A percentile compares a stretch with the other conserved stretches of the same genome.
Evolutionary conservation across 805 yeast genomes (phyloP).

Genomic region (Candida hungchunana): DNA sequence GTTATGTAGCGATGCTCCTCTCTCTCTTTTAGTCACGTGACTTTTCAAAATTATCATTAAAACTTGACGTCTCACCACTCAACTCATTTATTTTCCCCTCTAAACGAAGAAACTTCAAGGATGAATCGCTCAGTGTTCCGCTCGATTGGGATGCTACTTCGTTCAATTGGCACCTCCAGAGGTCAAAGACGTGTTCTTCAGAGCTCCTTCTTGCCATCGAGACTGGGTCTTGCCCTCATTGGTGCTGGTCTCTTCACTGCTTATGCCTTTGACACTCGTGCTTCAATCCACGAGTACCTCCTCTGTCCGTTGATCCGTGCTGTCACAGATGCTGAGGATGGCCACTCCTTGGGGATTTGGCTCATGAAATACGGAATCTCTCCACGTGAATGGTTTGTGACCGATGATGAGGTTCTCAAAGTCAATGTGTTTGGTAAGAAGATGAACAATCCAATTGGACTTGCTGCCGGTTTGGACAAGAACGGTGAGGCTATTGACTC

Average conservation of each 20-base stretch:
- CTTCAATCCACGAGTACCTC: conserved; percentile 77
- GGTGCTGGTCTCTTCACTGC: conserved; percentile 38
- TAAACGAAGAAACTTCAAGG: too few species aligned
- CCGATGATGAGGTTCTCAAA: conserved; percentile 46
- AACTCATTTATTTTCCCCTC: too few species aligned
- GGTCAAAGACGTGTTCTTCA: conserved; percentile 6
- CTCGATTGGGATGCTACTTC: too few species aligned
- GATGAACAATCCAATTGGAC: conserved; percentile 76
- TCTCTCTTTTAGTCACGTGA: too few species aligned
- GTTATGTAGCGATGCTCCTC: too few species aligned
- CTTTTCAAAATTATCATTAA: too few species aligned
- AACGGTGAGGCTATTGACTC: conserved; percentile 89
- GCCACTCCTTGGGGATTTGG: conserved; percentile 74
- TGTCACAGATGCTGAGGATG: conserved; percentile 76
- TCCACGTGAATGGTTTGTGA: conserved; percentile 56
- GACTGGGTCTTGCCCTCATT: conserved; percentile 7
- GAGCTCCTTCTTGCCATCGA: conserved; percentile 7
- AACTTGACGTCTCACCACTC: too few species aligned
- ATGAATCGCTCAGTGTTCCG: too few species aligned
- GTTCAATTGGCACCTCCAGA: too few species aligned
- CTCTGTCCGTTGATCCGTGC: conserved; percentile 72
- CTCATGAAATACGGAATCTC: conserved; percentile 62
- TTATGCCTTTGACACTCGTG: conserved; percentile 70
- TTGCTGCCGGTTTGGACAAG: conserved; percentile 96
- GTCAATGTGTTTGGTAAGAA: conserved; percentile 62